phyloP scores from a whole-genome alignment of 148 eudicot genomes.

The Rhododendron molle region DNA sequence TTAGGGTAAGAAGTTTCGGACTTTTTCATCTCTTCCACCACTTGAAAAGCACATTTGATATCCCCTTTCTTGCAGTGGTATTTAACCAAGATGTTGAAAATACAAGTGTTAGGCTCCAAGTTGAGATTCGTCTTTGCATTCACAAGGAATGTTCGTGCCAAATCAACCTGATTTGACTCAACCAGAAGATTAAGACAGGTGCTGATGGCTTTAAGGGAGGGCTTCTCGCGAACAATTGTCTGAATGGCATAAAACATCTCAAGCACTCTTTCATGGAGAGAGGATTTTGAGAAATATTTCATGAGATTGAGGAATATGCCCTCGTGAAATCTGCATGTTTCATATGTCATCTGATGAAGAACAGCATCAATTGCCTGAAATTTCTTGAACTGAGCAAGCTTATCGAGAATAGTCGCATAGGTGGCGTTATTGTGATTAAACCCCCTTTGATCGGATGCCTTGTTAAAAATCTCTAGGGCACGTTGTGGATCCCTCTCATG shows the following conservation, averaged over 20 bases:
- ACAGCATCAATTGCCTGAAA: conserved; percentile 65
- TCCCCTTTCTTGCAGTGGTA: conserved; percentile 81
- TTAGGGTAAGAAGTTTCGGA: conserved; percentile 61
- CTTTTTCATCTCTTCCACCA: conserved; percentile 81
- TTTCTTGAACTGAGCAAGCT: conserved; percentile 62
- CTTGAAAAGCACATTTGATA: conserved; percentile 69
- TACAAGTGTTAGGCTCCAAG: conserved; percentile 79
- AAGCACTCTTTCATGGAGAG: conserved; percentile 61
- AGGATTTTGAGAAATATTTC: conserved; percentile 71
- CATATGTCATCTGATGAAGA: conserved; percentile 73
- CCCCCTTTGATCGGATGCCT: conserved; percentile 68
- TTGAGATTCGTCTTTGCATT: conserved; percentile 42
- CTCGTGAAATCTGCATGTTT: conserved; percentile 81
- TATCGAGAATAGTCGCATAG: conserved; percentile 64
- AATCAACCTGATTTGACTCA: conserved; percentile 63
- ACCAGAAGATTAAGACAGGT: conserved; percentile 88
- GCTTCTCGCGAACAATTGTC: conserved; percentile 65
- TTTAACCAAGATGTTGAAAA: conserved; percentile 86
- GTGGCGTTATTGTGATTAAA: conserved; percentile 79
- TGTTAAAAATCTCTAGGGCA: conserved; percentile 77
- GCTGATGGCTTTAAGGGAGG: conserved; percentile 77
- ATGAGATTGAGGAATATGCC: conserved; percentile 75
- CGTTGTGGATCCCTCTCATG: conserved; percentile 65
- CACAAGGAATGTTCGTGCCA: conserved; percentile 57
- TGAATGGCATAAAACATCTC: conserved; percentile 68